Conservation (phyloP, 1,284 basidiomycete genomes). For the Microbotryum intermedium region DNA sequence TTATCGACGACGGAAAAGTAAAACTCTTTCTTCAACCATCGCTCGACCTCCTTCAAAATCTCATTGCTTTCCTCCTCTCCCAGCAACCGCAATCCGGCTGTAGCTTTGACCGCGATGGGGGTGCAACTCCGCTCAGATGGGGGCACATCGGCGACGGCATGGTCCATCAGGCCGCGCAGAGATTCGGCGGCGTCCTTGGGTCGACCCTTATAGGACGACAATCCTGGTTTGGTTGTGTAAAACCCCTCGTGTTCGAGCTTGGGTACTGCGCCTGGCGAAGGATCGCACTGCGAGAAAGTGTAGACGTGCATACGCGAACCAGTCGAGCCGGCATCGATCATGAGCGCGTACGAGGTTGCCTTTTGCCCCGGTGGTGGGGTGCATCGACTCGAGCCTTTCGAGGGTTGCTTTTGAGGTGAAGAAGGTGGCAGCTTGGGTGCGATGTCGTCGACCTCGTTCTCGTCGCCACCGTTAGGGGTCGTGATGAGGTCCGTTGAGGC, state of each 20-base stretch:
- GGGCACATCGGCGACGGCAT: slow-evolving; percentile 72
- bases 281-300: slow-evolving; percentile 84
- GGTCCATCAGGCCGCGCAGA: slow-evolving; percentile 70
- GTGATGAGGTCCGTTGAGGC: neutral
- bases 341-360: slow-evolving; percentile 61
- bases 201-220: slow-evolving; percentile 57
- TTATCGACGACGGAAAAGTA: slow-evolving; percentile 62
- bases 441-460: slow-evolving; percentile 6
- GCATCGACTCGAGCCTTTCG: slow-evolving; percentile 11
- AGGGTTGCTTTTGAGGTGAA: slow-evolving; percentile 21
- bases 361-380: slow-evolving; percentile 25
- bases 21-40: slow-evolving; percentile 56
- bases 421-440: slow-evolving; percentile 15
- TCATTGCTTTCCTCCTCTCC: slow-evolving; percentile 57
- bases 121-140: slow-evolving; percentile 60
- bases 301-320: slow-evolving; percentile 96
- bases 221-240: slow-evolving; percentile 69
- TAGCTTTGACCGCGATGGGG: slow-evolving; percentile 88
- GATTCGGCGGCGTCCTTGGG: slow-evolving; percentile 63
- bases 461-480: neutral
- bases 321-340: slow-evolving; percentile 96
- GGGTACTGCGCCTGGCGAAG: slow-evolving; percentile 50
- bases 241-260: slow-evolving; percentile 91
- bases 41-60: slow-evolving; percentile 69
- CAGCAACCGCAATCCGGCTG: slow-evolving; percentile 78